Conservation (phyloP, 345 rosid genomes). For the Geranium rotundifolium region DNA sequence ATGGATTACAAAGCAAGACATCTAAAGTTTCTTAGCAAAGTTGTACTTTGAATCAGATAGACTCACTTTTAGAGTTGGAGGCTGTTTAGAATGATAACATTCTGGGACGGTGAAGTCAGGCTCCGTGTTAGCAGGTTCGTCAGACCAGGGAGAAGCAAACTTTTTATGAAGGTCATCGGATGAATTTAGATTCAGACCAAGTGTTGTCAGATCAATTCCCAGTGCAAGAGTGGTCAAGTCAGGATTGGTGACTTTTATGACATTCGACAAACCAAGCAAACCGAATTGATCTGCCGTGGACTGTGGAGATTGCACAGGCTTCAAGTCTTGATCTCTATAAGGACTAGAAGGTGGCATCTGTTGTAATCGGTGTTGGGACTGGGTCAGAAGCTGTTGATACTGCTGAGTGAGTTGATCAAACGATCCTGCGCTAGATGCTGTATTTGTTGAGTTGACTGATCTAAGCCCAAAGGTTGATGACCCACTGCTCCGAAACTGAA, state of each 20-base stretch:
- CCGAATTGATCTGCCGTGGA: conserved; percentile 71
- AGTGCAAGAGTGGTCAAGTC: conserved; percentile 72
- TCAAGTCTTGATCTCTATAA: conserved; percentile 75
- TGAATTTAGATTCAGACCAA: conserved; percentile 88
- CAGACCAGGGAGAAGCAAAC: conserved; percentile 96
- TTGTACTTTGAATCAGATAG: neutral
- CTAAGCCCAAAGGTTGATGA: conserved; percentile 79
- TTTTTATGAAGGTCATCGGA: conserved; percentile 86
- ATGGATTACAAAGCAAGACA: neutral
- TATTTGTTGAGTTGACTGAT: conserved; percentile 65
- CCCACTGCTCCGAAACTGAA: conserved; percentile 54
- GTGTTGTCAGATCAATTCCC: conserved; percentile 89
- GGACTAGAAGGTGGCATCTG: conserved; percentile 90
- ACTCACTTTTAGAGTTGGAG: conserved; percentile 68
- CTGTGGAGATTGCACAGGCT: conserved; percentile 48
- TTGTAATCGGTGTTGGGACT: conserved; percentile 76
- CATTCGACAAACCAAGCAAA: conserved; percentile 68
- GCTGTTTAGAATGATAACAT: conserved; percentile 80
- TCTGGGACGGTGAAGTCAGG: conserved; percentile 84
- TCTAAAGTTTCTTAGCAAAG: neutral
- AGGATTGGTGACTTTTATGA: conserved; percentile 67
- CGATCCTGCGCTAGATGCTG: conserved; percentile 53
- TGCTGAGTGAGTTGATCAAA: conserved; percentile 84
- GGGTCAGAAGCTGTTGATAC: conserved; percentile 78
- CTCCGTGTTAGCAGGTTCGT: conserved; percentile 87